Evolutionary conservation across 1,284 basidiomycete genomes (phyloP).

Genomic region (Agaricales sp.): DNA sequence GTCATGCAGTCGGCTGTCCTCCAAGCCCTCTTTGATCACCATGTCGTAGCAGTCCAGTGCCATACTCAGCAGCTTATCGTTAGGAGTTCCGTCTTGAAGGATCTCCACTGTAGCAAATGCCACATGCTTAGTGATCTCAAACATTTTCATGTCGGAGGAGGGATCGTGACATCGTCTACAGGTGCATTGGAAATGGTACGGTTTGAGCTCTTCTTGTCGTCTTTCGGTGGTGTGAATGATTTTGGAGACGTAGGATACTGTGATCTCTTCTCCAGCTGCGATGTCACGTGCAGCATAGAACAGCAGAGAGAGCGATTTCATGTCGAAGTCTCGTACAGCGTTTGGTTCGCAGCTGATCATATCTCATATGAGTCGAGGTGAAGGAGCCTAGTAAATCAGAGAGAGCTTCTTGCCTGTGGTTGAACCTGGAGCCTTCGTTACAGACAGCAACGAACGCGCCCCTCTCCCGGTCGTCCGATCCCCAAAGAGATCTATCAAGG

Average conservation of each 20-base stretch:
- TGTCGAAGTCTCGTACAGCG: conserved; percentile 1
- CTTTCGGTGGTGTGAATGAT: background rate
- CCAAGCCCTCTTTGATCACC: background rate
- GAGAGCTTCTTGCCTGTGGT: background rate
- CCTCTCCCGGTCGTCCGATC: too few species aligned
- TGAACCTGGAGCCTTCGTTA: background rate
- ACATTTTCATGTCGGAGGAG: background rate
- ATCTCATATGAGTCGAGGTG: background rate
- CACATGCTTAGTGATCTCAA: background rate
- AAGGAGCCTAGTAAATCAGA: background rate
- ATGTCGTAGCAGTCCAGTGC: background rate
- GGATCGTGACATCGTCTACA: conserved; percentile 5
- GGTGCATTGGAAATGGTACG: conserved; percentile 5
- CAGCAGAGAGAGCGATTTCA: conserved; percentile 4
- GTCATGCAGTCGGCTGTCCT: background rate
- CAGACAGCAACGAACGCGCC: background rate
- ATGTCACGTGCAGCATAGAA: conserved; percentile 4
- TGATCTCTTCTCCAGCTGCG: conserved; percentile 7
- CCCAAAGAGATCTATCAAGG: background rate
- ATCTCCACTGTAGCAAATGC: background rate
- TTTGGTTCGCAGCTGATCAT: conserved; percentile 5
- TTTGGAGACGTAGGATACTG: background rate
- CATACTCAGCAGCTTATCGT: background rate
- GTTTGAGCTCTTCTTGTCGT: conserved; percentile 3
- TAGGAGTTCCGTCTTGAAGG: background rate